Evolutionary conservation across 179 eudicot species (phyloP), one percentile per base, ranked within the genome.

Genomic region (Carnegiea gigantea): DNA sequence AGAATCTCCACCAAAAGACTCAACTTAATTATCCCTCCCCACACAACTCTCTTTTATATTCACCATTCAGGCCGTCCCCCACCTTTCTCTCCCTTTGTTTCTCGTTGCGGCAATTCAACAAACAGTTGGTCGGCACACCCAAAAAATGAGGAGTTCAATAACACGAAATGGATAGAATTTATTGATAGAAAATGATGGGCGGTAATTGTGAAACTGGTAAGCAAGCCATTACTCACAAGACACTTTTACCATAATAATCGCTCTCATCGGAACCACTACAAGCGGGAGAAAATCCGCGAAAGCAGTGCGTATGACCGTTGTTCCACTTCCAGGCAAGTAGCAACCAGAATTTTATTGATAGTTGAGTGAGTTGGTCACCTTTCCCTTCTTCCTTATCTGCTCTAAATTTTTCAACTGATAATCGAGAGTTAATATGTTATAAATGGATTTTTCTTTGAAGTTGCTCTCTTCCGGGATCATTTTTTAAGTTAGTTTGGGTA

Each of bases 91-190:
- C 30, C 62, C 64, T 30, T 48, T 59, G 80, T 79, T 79, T 83
- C 38, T 77, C 85, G 73, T 40, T 77, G 78, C 23, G 77, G 88
- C 62, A 65, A 53, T 74, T 80, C 75, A 46, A 71, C 89, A 85
- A 87, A 85, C 81, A 81, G 81, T 76, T 80, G 75, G 38, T 80
- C 79, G 81, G 83, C 83, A 80, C 53, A 28, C 53, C 24, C 70
- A 73, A 75, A 78, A 40, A 57, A n/a, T 48, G 49, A 60, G 12
- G 75, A 9, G 65, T 48, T 15, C 72, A 11, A 67, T 14, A 21
- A 70, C 9, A 15, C 28, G 30, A 13, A 15, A 73, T 17, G 9
- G 51, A 44, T 4, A 53, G 17, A 10, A 30, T 60, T 64, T 68
- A 30, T 33, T 77, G 72, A 76, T 76, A 67, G 13, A 24, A 67